Evolutionary conservation across 345 rosid species (phyloP).

Genomic region (Eucalyptus curtisii): DNA sequence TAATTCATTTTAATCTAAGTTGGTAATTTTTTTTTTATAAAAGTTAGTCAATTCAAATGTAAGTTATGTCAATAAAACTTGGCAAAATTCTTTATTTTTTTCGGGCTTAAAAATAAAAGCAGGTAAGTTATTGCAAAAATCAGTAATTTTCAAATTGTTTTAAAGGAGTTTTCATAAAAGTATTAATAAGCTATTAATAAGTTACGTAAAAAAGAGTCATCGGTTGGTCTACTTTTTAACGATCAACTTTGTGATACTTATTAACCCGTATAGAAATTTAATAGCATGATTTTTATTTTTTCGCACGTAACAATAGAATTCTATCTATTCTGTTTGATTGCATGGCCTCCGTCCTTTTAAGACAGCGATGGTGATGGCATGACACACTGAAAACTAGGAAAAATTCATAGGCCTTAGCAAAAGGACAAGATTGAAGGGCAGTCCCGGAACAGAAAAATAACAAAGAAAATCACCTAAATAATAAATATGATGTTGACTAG

Average conservation of each 20-base stretch:
- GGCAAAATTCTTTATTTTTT: background rate
- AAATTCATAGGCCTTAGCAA: background rate
- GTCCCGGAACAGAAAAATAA: background rate
- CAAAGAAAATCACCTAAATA: background rate
- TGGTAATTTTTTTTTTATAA: background rate
- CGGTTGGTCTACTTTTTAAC: background rate
- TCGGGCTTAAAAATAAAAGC: background rate
- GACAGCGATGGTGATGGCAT: background rate
- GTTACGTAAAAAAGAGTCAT: background rate
- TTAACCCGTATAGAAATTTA: background rate
- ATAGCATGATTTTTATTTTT: background rate
- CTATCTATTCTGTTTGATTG: background rate
- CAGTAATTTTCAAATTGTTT: background rate
- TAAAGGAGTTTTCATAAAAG: background rate
- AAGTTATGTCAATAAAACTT: background rate
- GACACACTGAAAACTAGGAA: background rate
- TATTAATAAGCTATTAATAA: background rate
- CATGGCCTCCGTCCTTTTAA: background rate
- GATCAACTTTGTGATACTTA: background rate
- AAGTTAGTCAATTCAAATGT: background rate
- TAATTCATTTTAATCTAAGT: background rate
- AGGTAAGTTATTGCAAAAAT: background rate
- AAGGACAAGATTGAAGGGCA: background rate
- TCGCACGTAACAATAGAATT: background rate
- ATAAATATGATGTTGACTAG: background rate